Percentiles rank a stretch among this genome's conserved stretches.
Conservation (phyloP, 306 rosid genomes). For the Cicer judaicum region DNA sequence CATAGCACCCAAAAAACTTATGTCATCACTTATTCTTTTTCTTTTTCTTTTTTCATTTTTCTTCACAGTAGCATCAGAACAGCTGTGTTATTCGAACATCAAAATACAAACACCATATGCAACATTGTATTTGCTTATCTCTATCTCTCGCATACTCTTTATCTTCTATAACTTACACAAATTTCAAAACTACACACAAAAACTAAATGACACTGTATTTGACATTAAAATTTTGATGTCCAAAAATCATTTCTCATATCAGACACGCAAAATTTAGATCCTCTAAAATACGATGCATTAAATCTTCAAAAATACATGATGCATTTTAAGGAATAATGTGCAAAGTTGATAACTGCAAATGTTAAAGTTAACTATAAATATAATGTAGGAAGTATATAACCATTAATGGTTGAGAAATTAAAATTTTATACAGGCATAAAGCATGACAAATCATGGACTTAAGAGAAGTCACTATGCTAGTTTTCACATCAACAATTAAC, state of each 20-base stretch:
- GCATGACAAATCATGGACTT: background rate
- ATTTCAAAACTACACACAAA: too few relatives aligned
- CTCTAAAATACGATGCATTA: background rate
- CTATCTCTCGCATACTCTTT: too few relatives aligned
- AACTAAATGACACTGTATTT: too few relatives aligned
- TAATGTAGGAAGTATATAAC: background rate
- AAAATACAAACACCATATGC: too few relatives aligned
- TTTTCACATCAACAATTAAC: slow-evolving; percentile 17
- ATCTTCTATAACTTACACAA: too few relatives aligned
- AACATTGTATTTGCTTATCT: too few relatives aligned
- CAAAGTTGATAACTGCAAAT: background rate
- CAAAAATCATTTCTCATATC: background rate
- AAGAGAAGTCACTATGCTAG: background rate
- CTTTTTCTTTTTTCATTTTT: background rate
- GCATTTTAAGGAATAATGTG: slow-evolving; percentile 1
- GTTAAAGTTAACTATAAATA: background rate
- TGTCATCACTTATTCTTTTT: slow-evolving; percentile 1
- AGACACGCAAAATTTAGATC: background rate
- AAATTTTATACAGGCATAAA: background rate
- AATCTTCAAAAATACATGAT: background rate
- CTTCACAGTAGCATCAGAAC: background rate
- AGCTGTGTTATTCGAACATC: too few relatives aligned
- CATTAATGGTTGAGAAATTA: background rate
- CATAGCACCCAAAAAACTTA: slow-evolving; percentile 14
- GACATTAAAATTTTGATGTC: too few relatives aligned